Evolutionary conservation across 345 rosid genomes (phyloP).

Genomic region (Gossypium bickii): DNA sequence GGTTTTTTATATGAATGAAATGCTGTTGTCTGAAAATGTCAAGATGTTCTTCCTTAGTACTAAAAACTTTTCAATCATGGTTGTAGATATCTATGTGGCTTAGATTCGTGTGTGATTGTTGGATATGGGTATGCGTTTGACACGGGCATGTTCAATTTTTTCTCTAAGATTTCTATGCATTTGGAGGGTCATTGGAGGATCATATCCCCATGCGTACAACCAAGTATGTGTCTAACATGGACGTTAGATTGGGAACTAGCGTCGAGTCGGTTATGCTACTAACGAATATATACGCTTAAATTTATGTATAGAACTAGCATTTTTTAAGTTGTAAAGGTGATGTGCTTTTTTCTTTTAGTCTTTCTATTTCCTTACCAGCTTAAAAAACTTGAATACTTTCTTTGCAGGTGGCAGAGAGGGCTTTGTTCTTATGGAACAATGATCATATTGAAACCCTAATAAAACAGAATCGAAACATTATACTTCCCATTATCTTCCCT

Average conservation of each 20-base stretch:
- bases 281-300: background rate
- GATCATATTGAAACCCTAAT: constrained; percentile 78
- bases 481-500: constrained; percentile 74
- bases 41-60: background rate
- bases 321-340: background rate
- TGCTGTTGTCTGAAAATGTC: background rate
- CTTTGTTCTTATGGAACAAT: constrained; percentile 85
- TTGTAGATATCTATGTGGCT: background rate
- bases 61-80: background rate
- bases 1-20: background rate
- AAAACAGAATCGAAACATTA: constrained; percentile 61
- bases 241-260: background rate
- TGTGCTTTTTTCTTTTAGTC: background rate
- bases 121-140: background rate
- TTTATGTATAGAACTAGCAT: background rate
- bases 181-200: background rate
- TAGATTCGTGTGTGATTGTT: background rate
- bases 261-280: background rate
- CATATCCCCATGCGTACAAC: background rate
- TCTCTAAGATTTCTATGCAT: background rate
- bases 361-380: background rate
- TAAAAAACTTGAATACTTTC: background rate
- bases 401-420: constrained; percentile 78
- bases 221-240: background rate
- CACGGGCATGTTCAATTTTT: background rate